These are phyloP conservation scores for Suhomyces coccinellae DNA, from an alignment of 1,139 yeast species.

Conservation along the genomic window DNA sequence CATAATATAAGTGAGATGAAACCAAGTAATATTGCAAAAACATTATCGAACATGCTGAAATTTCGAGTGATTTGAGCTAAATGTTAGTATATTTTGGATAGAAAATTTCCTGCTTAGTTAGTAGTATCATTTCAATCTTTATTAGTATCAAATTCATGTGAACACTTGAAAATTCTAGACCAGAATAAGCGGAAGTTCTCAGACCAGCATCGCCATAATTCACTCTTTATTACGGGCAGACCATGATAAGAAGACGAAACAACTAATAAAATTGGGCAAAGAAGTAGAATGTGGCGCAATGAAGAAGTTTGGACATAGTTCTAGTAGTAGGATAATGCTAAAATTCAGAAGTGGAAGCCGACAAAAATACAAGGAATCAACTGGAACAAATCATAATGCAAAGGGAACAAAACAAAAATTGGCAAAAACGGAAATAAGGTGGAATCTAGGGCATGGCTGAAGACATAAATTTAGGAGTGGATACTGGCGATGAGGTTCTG, in stretches of 20 bases:
- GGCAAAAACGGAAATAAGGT: neutral
- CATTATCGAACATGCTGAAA: no score
- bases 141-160: neutral
- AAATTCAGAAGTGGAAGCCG: no score
- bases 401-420: conserved; percentile 6
- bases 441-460: neutral
- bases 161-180: conserved; percentile 14
- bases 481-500: neutral
- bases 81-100: no score
- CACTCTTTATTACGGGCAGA: neutral
- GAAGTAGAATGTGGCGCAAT: no score
- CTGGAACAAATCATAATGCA: neutral
- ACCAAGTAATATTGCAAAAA: no score
- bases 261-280: neutral
- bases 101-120: no score
- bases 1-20: no score
- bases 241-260: neutral
- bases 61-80: no score
- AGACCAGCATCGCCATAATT: conserved; percentile 1
- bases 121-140: no score
- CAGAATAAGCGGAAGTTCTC: conserved; percentile 14
- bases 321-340: no score
- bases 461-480: neutral
- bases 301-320: no score
- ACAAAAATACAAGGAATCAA: no score